Evolutionary conservation across 768 basidiomycete species (phyloP), one percentile per base, ranked within the genome.

Genomic region (Lepiota venenata): DNA sequence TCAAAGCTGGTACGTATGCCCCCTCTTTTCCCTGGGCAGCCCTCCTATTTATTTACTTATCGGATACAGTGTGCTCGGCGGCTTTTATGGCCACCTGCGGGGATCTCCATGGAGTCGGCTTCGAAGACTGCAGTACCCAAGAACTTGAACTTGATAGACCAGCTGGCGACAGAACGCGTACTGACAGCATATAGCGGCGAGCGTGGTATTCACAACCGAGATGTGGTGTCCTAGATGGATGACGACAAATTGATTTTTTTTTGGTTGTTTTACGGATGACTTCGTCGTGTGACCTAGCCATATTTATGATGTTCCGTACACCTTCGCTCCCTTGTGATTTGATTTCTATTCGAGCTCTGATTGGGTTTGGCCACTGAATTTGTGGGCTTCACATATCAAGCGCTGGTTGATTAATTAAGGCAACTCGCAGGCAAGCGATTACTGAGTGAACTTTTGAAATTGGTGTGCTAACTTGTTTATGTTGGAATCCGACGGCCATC

Each of bases 81-180:
- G 46, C 74, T 89, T 18, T 64, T 79, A 7, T 64, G 69, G 4
- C 72, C 78, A 3, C 62, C 75, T 15, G 56, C 72, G 8, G 51
- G 47, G 11, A 15, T 29, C n/a, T 66, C 67, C 14, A 66, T 73
- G 2, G 66, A 62, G 1, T 87, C 88, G 0, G 66, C 77, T 1
- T 88, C 87, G 0, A 73, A 82, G 38, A 88, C 86, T 0, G 47
- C 74, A 1, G 66, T 78, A 12, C 85, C 88, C 3, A 77, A 81
- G 57, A 78, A 78, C 20, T 58, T 88, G 14, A 73, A 77, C 37
- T 65, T 79, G 16, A 72, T 93, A 29, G 86, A 89, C 58, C 83
- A 86, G 59, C 72, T 91, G 11, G 85, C 89, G 4, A 87, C 84
- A 12, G 88, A 91, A 63, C 71, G 84, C 18, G 71, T 93, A 16